Evolutionary conservation across 2,329 filamentous ascomycete species (phyloP), one percentile per base, ranked within the genome.

Genomic region (Clonostachys byssicola): DNA sequence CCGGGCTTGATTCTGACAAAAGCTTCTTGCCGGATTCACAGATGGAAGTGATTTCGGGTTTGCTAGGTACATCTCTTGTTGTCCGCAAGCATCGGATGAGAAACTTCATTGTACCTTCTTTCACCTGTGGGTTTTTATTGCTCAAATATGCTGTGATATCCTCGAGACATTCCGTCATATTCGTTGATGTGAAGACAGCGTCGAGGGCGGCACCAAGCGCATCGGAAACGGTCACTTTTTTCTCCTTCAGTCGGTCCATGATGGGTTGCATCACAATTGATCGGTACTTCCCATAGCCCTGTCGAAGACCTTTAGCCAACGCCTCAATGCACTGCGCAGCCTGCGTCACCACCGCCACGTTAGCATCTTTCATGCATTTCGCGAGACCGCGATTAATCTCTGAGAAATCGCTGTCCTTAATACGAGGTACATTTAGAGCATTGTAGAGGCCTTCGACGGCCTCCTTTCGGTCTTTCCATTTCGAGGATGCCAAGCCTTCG

Each of bases 381-480:
- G 94, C 92, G 47, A 97, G 77, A 5, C 83, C 86, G 51, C 89
- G 81, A 47, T 89, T 83, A 55, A 97, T 78, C 58, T 97, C 92
- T 62, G 86, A 82, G 60, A 91, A 97, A 47, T 89, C 86, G 7
- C 83, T 89, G 56, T 97, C 92, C 65, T 96, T 95, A 65, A 99
- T 96, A 51, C 86, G 81, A 13, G 92, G 91, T 39, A 95, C 86
- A 57, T 95, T 95, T 47, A 95, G 68, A 4, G 83, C 77, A 13
- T 80, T 80, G 56, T 85, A 86, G 1, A 96, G 76, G 10, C 82
- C 89, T 51, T 99, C 94, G 4, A 97, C 76, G 0, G 89, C 89
- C 56, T 99, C 94, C 67, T 99, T 99, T 51, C 94, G 80, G 56
- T 99, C 95, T 63, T 99, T 99, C 94, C 94, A 99, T 64, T 99